Evolutionary conservation across 2,329 filamentous ascomycete genomes (phyloP).

Genomic region (Botrytis byssoidea): DNA sequence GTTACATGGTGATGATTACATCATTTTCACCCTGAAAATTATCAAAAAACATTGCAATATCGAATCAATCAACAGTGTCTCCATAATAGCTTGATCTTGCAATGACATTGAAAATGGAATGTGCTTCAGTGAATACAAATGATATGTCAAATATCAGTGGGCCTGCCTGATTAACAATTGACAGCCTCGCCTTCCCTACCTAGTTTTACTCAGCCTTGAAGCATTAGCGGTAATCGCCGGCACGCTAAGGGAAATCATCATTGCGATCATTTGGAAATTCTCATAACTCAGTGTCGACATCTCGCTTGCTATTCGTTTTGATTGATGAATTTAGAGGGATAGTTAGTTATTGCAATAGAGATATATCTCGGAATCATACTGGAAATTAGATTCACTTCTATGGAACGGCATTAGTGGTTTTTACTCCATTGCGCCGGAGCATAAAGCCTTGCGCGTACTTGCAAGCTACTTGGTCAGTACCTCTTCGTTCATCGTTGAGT

Average conservation of each 20-base stretch:
- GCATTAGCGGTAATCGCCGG: slow-evolving; percentile 13
- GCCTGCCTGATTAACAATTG: not conserved
- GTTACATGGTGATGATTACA: slow-evolving; percentile 1
- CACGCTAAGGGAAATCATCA: slow-evolving; percentile 22
- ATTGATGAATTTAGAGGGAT: not conserved
- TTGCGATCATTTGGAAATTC: slow-evolving; percentile 23
- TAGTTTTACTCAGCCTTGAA: slow-evolving; percentile 11
- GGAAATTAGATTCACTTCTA: slow-evolving; percentile 21
- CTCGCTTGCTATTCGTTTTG: not conserved
- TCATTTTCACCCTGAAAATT: not conserved
- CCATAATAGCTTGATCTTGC: not conserved
- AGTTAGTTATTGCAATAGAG: not conserved
- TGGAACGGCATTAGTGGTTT: slow-evolving; percentile 14
- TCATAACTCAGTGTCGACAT: slow-evolving; percentile 6
- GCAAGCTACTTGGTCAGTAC: slow-evolving; percentile 20
- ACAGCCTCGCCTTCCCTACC: slow-evolving; percentile 3
- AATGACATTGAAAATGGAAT: not conserved
- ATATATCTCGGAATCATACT: not conserved
- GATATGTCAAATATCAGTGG: not conserved
- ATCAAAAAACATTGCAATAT: not conserved
- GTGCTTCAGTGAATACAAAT: not conserved
- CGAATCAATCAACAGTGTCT: not conserved
- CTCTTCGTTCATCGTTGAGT: not conserved
- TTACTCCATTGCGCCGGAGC: slow-evolving; percentile 23
- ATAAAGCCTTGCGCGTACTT: slow-evolving; percentile 22